Base-by-base conservation (phyloP, 495 filamentous ascomycete genomes). In the Aspergillus indologenus region DNA sequence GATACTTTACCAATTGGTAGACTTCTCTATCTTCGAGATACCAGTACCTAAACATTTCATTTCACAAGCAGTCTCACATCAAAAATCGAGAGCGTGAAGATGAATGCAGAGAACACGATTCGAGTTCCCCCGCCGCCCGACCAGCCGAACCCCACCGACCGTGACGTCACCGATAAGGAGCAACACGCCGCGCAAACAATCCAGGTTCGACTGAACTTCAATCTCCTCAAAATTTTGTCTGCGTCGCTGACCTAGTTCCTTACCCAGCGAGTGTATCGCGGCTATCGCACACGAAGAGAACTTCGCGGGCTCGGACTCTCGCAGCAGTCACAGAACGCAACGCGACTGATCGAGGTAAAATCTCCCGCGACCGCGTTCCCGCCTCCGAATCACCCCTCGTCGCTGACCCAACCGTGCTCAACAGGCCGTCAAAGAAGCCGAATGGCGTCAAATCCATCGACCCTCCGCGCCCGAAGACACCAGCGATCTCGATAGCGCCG, bases 281-380 rank as follows among this genome's bases (percentile, higher is more conserved):
- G 89, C 5, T 86, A 91, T 68, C 80, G 88, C 42, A 80, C 79
- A 26, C 81, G 89, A 23, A 74, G 89, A 53, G 82, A 87, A 66
- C 70, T 92, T 34, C 68, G 76, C 43, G 89, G 89, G 0, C 70
- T 87, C 53, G 80, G 78, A 11, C 62, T 93, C 17, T 81, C n/a
- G n/a, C n/a, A n/a, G n/a, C n/a, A n/a, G n/a, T n/a, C 90, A 68
- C 80, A 90, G 9, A 80, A 79, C 5, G 85, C 84, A 15, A 34
- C 48, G 24, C 73, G 90, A 59, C 91, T 89, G 88, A 68, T 81
- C 0, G 86, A 84, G 65, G 83, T 85, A 71, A 56, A 45, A 44
- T 45, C 24, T 43, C 20, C 11, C 54, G n/a, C 57, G 40, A 20
- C 7, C 34, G 26, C 26, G 26, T 29, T 29, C 4, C 48, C 51